These are phyloP conservation scores for Silene vulgaris DNA, from an alignment of 179 eudicot species.

Conservation along the genomic window DNA sequence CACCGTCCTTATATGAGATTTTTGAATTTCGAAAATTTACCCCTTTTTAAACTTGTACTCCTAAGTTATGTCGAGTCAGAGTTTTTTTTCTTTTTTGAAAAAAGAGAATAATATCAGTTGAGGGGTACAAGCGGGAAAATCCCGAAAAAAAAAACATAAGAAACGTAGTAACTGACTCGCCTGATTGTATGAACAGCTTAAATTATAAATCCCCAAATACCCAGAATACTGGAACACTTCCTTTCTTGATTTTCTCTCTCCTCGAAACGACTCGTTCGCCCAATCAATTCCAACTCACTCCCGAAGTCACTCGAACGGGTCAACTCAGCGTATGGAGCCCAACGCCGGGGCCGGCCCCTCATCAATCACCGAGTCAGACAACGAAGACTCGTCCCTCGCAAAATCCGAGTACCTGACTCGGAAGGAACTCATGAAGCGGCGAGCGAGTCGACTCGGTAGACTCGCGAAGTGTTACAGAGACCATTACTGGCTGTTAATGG, in stretches of 20 bases:
- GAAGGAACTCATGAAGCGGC: conserved; percentile 41
- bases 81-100: no score
- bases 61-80: no score
- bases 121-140: no score
- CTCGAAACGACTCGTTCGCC: neutral
- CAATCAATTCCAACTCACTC: conserved; percentile 1
- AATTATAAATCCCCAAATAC: no score
- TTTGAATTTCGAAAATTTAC: no score
- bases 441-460: conserved; percentile 37
- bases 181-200: no score
- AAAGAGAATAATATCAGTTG: no score
- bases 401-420: conserved; percentile 43
- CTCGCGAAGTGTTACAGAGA: conserved; percentile 36
- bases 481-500: conserved; percentile 57
- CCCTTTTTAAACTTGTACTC: no score
- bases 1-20: no score
- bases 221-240: no score
- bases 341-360: conserved; percentile 12
- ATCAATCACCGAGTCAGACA: conserved; percentile 19
- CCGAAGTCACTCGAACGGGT: conserved; percentile 16
- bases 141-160: no score
- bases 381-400: conserved; percentile 28
- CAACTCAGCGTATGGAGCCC: conserved; percentile 22
- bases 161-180: no score
- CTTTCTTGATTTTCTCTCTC: neutral